Base-by-base conservation (phyloP, 2,329 filamentous ascomycete species). In the Botrytis sinoallii region DNA sequence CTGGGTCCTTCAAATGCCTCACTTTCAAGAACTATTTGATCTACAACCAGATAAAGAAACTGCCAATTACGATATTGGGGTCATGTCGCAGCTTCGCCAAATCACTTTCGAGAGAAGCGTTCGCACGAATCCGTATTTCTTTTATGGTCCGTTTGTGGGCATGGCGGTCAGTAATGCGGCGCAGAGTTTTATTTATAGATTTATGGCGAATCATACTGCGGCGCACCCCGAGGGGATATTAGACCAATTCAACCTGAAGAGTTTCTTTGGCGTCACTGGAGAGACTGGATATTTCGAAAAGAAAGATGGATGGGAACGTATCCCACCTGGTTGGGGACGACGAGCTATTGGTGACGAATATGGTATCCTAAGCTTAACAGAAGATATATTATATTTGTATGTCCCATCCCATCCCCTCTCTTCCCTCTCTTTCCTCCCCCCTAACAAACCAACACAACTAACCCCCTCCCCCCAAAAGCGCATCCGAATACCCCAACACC, bases 21-120 rank as follows among this genome's bases (percentile, higher is more conserved):
- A 86, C 59, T 89, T 88, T 76, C 82, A 84, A 78, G 82, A 85
- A 25, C 80, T 86, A 74, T 86, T 87, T 77, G 80, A 83, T 77
- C 79, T 80, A 76, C 81, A 81, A 7, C 77, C 80, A 25, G 82
- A 83, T 60, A 82, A 82, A 67, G n/a, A 25, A 3, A 35, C 46
- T 22, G 84, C 83, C 46, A 75, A 75, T 66, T 78, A 79, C 48
- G 81, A 83, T 61, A 83, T 86, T 75, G 81, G 84, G 3, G 77
- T 83, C 38, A 81, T 87, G 46, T 85, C 80, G 5, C 77, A 83
- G 61, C 84, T 85, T 42, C 83, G 84, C 8, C 81, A 83, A 20
- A 78, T 81, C 20, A 84, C 86, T 81, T 86, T 85, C 77, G 75
- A 74, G 38, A 48, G 70, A 32, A 71, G 65, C 1, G 40, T 71